phyloP scores from a whole-genome alignment of 2,329 filamentous ascomycete species.

The Ceratocystis eucalypticola region DNA sequence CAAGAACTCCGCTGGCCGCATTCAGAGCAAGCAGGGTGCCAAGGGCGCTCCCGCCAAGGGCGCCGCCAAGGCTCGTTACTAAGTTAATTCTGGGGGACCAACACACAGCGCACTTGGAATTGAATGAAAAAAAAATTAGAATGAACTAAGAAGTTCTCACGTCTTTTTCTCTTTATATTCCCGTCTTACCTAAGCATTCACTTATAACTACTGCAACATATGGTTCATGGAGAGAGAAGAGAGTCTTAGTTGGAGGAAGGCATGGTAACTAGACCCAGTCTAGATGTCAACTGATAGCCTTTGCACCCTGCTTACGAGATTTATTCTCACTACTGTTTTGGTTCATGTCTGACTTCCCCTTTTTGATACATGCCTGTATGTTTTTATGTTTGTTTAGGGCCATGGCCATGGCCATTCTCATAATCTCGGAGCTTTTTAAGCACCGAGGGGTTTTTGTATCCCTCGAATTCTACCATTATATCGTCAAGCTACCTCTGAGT shows the following conservation, averaged over 20 bases:
- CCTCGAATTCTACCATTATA: not conserved
- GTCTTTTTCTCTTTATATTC: slow-evolving; percentile 10
- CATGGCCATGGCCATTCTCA: not conserved
- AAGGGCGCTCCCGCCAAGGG: slow-evolving; percentile 84
- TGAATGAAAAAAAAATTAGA: slow-evolving; percentile 20
- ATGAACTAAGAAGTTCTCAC: slow-evolving; percentile 15
- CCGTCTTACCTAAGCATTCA: not conserved
- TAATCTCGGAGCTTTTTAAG: not conserved
- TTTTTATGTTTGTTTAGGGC: not conserved
- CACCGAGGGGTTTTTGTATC: not conserved
- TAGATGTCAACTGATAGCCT: not conserved
- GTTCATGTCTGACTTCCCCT: not conserved
- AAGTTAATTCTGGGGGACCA: slow-evolving; percentile 30
- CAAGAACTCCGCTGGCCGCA: slow-evolving; percentile 73
- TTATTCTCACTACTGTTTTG: not conserved
- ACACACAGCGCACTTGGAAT: slow-evolving; percentile 18
- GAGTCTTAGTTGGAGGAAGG: not conserved
- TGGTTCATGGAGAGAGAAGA: not conserved
- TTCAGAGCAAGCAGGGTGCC: slow-evolving; percentile 91
- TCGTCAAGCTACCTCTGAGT: not conserved
- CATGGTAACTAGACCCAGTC: not conserved
- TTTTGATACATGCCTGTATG: not conserved
- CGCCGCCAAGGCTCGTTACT: slow-evolving; percentile 65
- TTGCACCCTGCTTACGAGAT: not conserved
- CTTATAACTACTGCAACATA: not conserved